These are phyloP conservation scores for Thymus mandschuricus DNA, from an alignment of 257 asterid species.

Conservation along the genomic window DNA sequence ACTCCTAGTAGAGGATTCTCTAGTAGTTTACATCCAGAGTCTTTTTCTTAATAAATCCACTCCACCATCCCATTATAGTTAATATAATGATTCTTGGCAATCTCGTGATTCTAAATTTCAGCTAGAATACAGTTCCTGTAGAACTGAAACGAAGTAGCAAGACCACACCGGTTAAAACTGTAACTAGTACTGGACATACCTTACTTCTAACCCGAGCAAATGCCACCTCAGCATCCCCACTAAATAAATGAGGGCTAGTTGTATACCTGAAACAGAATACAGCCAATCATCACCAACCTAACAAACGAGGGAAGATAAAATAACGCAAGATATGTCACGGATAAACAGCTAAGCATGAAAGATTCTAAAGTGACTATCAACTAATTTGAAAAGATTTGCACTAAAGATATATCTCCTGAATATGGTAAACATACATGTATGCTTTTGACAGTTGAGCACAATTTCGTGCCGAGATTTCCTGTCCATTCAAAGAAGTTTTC, in stretches of 20 bases:
- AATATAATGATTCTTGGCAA: neutral
- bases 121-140: constrained; percentile 4
- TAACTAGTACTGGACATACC: constrained; percentile 45
- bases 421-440: constrained; percentile 62
- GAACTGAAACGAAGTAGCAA: constrained; percentile 4
- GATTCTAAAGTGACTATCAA: neutral
- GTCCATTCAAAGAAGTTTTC: constrained; percentile 79
- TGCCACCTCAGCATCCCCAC: constrained; percentile 83
- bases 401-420: neutral
- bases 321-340: constrained; percentile 25
- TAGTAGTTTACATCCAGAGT: neutral
- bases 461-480: constrained; percentile 69
- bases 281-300: constrained; percentile 22
- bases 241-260: constrained; percentile 98
- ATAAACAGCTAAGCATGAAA: constrained; percentile 20
- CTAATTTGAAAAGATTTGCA: constrained; percentile 7
- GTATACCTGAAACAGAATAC: constrained; percentile 65
- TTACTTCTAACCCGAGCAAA: constrained; percentile 80
- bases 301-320: neutral
- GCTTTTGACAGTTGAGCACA: constrained; percentile 87
- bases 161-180: constrained; percentile 24
- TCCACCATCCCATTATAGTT: neutral
- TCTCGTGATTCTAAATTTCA: neutral
- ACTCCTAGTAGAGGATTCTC: neutral
- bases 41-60: neutral